Evolutionary conservation across 2,329 filamentous ascomycete genomes (phyloP).

Genomic region (Aquanectria penicillioides): DNA sequence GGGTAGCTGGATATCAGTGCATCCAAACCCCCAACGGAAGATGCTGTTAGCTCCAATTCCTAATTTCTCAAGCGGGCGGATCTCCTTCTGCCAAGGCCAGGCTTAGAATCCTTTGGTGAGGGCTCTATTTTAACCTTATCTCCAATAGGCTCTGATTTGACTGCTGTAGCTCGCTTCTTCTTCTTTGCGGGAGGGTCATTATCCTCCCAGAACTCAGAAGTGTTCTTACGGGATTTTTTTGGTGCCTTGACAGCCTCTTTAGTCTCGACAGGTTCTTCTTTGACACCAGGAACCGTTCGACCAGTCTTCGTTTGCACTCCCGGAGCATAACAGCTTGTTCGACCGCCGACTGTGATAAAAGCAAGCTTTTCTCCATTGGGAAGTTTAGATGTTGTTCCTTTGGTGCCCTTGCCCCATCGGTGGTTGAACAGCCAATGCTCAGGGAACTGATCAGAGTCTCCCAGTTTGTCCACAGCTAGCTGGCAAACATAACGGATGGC

Average conservation of each 20-base stretch:
- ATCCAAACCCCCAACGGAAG: too few species aligned
- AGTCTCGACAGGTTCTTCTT: conserved; percentile 52
- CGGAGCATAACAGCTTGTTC: conserved; percentile 91
- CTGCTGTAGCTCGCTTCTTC: conserved; percentile 34
- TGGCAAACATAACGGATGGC: conserved; percentile 83
- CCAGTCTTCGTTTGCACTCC: conserved; percentile 83
- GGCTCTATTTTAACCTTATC: conserved; percentile 28
- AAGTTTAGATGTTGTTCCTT: conserved; percentile 71
- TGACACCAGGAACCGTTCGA: conserved; percentile 51
- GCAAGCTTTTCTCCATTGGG: conserved; percentile 88
- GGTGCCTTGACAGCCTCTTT: conserved; percentile 34
- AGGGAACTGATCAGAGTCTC: conserved; percentile 86
- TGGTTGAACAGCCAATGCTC: conserved; percentile 88
- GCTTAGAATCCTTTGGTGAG: conserved; percentile 13
- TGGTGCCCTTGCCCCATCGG: conserved; percentile 91
- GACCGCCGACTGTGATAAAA: conserved; percentile 88
- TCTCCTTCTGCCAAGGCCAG: conserved; percentile 33
- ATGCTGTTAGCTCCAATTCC: neutral
- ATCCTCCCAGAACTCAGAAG: conserved; percentile 35
- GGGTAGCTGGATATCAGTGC: too few species aligned
- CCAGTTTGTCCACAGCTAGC: conserved; percentile 80
- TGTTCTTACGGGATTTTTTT: conserved; percentile 39
- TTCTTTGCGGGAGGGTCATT: conserved; percentile 42
- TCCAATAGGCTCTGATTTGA: conserved; percentile 40
- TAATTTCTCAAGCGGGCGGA: conserved; percentile 38